A percentile compares a stretch with the other conserved stretches of the same genome.
Evolutionary conservation across 176 grass and related monocot species (phyloP).

Genomic region (Avena sativa): DNA sequence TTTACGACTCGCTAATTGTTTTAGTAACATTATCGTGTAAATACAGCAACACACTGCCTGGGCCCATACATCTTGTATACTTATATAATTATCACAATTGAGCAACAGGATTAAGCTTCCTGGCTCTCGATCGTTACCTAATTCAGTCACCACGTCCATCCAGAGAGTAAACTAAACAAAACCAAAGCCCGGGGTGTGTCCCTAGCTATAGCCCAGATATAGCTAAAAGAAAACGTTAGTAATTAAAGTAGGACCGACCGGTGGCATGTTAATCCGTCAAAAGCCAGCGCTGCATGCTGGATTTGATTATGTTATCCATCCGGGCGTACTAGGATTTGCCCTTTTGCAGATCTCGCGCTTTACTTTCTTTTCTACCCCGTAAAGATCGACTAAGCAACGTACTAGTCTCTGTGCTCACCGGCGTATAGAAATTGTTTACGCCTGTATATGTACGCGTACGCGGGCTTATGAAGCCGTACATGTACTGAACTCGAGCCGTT

Average conservation of each 20-base stretch:
- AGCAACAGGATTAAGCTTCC: too few species aligned
- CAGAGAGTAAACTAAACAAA: background rate
- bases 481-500: too few species aligned
- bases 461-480: too few species aligned
- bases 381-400: background rate
- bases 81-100: too few species aligned
- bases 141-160: conserved; percentile 25
- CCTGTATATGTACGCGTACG: background rate
- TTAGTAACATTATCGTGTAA: background rate
- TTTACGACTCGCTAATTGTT: conserved; percentile 10
- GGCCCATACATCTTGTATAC: too few species aligned
- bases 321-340: conserved; percentile 28
- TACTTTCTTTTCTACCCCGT: background rate
- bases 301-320: conserved; percentile 34
- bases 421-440: background rate
- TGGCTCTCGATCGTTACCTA: conserved; percentile 33
- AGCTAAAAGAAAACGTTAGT: too few species aligned
- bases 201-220: too few species aligned
- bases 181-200: too few species aligned
- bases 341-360: conserved; percentile 1
- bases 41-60: background rate
- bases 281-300: too few species aligned
- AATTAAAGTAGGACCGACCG: too few species aligned
- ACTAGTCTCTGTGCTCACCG: background rate
- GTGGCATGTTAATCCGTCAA: too few species aligned